Percentiles rank a stretch among this genome's conserved stretches.
Conservation (phyloP, 495 filamentous ascomycete genomes). For the Aspergillus steynii region DNA sequence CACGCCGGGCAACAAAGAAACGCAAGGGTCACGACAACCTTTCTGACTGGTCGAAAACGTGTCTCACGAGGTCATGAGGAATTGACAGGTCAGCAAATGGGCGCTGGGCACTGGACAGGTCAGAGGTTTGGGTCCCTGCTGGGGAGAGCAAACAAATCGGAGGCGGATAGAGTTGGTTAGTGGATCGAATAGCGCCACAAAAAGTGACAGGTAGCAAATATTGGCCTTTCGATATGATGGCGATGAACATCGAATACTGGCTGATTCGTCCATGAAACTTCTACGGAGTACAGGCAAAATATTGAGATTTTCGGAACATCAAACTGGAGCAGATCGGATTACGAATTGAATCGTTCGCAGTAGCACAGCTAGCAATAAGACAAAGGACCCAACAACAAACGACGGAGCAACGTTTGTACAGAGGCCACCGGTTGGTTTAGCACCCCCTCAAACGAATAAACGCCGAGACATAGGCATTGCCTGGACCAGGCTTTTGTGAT, state of each 20-base stretch:
- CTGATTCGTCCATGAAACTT: too few species aligned
- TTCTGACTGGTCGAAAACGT: background rate
- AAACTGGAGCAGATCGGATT: too few species aligned
- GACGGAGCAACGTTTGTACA: too few species aligned
- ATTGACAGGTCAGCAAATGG: background rate
- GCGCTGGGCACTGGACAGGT: background rate
- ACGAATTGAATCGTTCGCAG: too few species aligned
- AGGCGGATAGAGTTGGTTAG: background rate
- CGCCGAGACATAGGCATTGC: background rate
- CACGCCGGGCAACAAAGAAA: background rate
- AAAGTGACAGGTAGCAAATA: background rate
- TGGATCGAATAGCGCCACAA: background rate
- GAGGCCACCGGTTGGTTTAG: too few species aligned
- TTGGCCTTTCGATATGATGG: background rate
- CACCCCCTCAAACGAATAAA: too few species aligned
- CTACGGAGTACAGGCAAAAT: too few species aligned
- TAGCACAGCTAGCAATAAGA: too few species aligned
- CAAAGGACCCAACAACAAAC: too few species aligned
- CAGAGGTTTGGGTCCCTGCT: background rate
- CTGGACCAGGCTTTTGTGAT: background rate
- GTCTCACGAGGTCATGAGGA: background rate
- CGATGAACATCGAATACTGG: too few species aligned
- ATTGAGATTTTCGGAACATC: background rate
- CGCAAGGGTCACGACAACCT: background rate
- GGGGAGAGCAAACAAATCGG: background rate